Conservation (phyloP, 805 yeast genomes). For the Saccharomycopsis fermentans region DNA sequence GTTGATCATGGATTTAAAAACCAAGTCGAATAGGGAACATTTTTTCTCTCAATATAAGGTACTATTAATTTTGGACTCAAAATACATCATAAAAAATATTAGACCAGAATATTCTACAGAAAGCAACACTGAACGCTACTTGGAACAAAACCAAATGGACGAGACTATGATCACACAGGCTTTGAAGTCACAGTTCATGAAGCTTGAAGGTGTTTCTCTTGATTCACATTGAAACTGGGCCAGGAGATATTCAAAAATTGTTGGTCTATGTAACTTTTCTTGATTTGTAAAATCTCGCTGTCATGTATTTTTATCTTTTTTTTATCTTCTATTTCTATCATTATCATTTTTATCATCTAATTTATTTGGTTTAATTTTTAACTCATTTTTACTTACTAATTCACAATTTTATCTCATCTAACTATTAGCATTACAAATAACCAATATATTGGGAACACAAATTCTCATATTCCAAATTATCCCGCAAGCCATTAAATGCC, state of each 20-base stretch:
- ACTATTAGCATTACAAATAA: too few relatives aligned
- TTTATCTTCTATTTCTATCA: not conserved
- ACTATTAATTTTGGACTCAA: not conserved
- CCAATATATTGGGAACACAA: too few relatives aligned
- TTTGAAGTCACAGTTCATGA: not conserved
- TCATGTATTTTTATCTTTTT: not conserved
- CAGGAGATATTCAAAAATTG: not conserved
- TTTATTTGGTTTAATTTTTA: not conserved
- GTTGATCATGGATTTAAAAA: conserved; percentile 25
- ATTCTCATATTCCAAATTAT: not conserved
- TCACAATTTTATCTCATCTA: not conserved
- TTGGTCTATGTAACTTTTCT: too few relatives aligned
- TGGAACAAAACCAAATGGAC: not conserved
- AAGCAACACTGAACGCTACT: not conserved
- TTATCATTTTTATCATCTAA: not conserved
- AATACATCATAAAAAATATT: not conserved
- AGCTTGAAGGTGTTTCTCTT: not conserved
- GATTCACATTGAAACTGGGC: not conserved
- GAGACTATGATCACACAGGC: not conserved
- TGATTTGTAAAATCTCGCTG: too few relatives aligned
- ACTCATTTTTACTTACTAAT: not conserved
- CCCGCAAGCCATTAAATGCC: too few relatives aligned
- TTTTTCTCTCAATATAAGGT: not conserved
- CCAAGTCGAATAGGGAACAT: not conserved
- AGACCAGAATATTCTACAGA: not conserved